A percentile compares a stretch with the other conserved stretches of the same genome.
phyloP scores from a whole-genome alignment of 2,329 filamentous ascomycete species.

The Stromatinia cepivora region DNA sequence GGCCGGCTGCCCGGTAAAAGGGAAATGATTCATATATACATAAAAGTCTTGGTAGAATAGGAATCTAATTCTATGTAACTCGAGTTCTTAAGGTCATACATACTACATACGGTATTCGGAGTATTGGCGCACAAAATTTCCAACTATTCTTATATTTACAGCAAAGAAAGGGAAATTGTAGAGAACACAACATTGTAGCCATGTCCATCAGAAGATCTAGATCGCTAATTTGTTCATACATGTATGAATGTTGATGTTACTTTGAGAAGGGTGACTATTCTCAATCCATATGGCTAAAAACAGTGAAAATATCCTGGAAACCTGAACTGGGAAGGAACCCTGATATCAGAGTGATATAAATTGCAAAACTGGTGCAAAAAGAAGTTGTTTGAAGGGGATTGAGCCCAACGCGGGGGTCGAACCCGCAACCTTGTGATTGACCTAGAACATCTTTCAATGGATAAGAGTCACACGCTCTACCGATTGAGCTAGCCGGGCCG shows the following conservation, averaged over 20 bases:
- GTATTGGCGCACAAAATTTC: not conserved
- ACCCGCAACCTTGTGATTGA: constrained; percentile 48
- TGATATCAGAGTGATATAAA: not conserved
- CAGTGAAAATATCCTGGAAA: not conserved
- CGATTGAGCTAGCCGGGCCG: constrained; percentile 39
- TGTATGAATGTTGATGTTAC: not conserved
- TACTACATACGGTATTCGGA: no score
- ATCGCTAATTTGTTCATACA: not conserved
- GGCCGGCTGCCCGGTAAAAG: constrained; percentile 1
- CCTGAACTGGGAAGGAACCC: no score
- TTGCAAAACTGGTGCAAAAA: not conserved
- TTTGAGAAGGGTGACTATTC: no score
- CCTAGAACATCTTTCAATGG: constrained; percentile 9
- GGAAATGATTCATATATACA: not conserved
- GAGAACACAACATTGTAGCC: not conserved
- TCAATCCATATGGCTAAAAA: not conserved
- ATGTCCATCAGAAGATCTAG: not conserved
- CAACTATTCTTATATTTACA: not conserved
- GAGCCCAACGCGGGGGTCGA: constrained; percentile 45
- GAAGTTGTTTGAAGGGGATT: constrained; percentile 25
- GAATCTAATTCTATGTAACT: not conserved
- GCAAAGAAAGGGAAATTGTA: not conserved
- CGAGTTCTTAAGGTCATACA: not conserved
- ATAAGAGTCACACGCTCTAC: constrained; percentile 41
- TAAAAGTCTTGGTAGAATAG: not conserved